Conservation (phyloP, 169 alveolate species). For the Theileria parva region DNA sequence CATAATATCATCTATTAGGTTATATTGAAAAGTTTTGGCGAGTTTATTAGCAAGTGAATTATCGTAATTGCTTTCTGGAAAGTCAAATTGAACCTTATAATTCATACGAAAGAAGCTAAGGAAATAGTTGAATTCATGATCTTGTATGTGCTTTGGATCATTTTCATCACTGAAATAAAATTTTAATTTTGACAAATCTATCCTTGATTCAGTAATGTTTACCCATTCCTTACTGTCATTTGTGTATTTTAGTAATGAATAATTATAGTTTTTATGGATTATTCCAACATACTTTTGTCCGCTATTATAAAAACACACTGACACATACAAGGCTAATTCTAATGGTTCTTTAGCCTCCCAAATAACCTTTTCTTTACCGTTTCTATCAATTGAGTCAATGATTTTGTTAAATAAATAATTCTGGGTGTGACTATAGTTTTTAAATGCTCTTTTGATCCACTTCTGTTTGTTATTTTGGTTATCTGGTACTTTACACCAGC, state of each 20-base stretch:
- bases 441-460: background rate
- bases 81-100: background rate
- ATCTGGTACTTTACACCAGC: background rate
- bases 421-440: background rate
- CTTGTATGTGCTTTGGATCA: background rate
- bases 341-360: background rate
- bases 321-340: background rate
- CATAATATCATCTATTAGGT: background rate
- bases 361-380: background rate
- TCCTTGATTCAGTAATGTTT: background rate
- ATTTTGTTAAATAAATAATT: too few relatives aligned
- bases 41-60: background rate
- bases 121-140: background rate
- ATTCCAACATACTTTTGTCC: background rate
- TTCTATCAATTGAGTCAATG: background rate
- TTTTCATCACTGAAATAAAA: background rate
- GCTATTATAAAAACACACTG: background rate
- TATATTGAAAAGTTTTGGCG: background rate
- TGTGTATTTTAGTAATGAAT: background rate
- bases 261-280: background rate
- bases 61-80: background rate
- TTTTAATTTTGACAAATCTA: conserved; percentile 2
- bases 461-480: background rate
- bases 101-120: background rate
- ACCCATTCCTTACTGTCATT: background rate